These are phyloP conservation scores for Pseudonitzschia delicatissima DNA, from an alignment of 108 stramenopile species.

Conservation along the genomic window DNA sequence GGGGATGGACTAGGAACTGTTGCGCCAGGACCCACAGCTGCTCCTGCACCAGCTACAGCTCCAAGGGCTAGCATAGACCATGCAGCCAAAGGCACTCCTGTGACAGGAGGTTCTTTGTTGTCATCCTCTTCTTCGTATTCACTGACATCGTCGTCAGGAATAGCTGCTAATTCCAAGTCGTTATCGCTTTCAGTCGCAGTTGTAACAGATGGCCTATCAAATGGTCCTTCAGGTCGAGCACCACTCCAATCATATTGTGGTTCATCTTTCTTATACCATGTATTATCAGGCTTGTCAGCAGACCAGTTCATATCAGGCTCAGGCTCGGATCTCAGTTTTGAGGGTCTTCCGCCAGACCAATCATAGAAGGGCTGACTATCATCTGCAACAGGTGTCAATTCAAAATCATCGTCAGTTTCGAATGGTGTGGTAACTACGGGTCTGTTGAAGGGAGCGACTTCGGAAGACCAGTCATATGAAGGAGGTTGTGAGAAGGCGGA, in stretches of 20 bases:
- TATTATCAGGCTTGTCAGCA: constrained; percentile 16
- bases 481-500: not conserved
- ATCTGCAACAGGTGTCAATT: not conserved
- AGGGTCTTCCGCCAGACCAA: constrained; percentile 26
- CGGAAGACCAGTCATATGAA: not conserved
- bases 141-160: constrained; percentile 19
- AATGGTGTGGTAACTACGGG: constrained; percentile 1
- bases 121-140: constrained; percentile 32
- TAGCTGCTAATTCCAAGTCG: constrained; percentile 15
- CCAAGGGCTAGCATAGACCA: constrained; percentile 32
- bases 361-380: constrained; percentile 20
- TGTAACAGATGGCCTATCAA: constrained; percentile 19
- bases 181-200: constrained; percentile 15
- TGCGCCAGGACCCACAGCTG: constrained; percentile 6
- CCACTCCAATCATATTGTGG: constrained; percentile 37
- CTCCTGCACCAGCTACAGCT: constrained; percentile 29
- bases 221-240: constrained; percentile 31
- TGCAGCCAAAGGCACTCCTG: constrained; percentile 36
- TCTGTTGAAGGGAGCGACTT: not conserved
- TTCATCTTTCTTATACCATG: constrained; percentile 19
- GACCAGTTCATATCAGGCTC: constrained; percentile 25
- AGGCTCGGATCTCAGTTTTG: constrained; percentile 7
- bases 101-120: constrained; percentile 22
- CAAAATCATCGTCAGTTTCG: constrained; percentile 1
- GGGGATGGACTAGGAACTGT: not conserved